Base-by-base conservation (phyloP, 2,329 filamentous ascomycete genomes). In the Sporothrix sp. region DNA sequence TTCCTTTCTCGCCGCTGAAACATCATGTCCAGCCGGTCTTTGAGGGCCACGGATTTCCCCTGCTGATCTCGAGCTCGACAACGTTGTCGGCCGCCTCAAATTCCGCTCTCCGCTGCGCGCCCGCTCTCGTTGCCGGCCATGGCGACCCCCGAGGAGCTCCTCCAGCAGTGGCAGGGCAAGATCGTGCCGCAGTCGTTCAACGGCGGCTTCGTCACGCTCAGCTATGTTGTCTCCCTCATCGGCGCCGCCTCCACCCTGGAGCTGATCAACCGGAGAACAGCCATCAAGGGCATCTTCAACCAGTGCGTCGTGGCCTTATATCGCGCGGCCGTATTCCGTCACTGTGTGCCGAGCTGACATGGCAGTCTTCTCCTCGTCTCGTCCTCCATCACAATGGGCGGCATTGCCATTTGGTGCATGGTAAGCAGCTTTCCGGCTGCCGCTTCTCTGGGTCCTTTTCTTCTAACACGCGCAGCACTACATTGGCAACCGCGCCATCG, bases 231-330 rank as follows among this genome's bases (percentile, higher is more conserved):
- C 59, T 91, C 87, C 60, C 71, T 87, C 30, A 75, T 88, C 56
- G 89, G 89, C 55, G 83, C 86, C 44, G 75, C 80, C 46, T 87
- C 87, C 3, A 90, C 88, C 0, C 72, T 95, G 28, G 89, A 95
- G 65, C 70, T 95, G 52, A 79, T 95, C 47, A 85, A 93, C 62
- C 73, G 86, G 52, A 74, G 86, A 58, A 88, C 84, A 1, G 81
- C 84, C 2, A 76, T 76, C 49, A 78, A 77, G 61, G 85, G 85
- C 8, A 64, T 76, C 50, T 79, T 81, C 62, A 88, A 87, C 60
- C 81, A 84, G 83, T 85, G n/a, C n/a, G n/a, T 73, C 50, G 72
- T 18, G 16, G 14, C 18, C 11, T 20, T 13, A 27, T 25, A 16
- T 10, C 11, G n/a, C 4, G 18, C 7, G 10, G 11, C 33, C 1